phyloP scores from a whole-genome alignment of 805 yeast species.

The Candida railenensis region DNA sequence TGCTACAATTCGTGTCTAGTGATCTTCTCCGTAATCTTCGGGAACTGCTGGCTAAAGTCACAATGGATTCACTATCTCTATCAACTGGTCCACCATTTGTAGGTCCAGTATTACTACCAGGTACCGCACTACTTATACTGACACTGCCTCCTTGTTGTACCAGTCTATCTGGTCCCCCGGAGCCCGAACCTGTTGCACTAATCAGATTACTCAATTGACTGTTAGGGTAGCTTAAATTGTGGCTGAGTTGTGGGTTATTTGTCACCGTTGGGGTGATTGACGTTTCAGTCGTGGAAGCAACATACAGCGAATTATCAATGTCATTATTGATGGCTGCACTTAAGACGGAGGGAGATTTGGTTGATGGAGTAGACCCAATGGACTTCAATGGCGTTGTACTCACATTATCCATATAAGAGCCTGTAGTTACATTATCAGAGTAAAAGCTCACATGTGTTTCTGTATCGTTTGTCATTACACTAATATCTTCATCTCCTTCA shows the following conservation, averaged over 20 bases:
- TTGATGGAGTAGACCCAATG: slow-evolving; percentile 38
- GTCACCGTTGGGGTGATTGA: slow-evolving; percentile 40
- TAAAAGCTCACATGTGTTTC: slow-evolving; percentile 7
- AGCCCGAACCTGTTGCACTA: neutral
- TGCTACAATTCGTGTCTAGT: slow-evolving; percentile 58
- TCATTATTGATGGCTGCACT: slow-evolving; percentile 20
- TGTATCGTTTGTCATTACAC: slow-evolving; percentile 6
- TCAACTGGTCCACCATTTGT: slow-evolving; percentile 17
- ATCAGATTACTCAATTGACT: neutral
- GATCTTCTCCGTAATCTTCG: slow-evolving; percentile 40
- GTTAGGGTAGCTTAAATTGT: slow-evolving; percentile 8
- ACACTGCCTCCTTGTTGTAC: slow-evolving; percentile 5
- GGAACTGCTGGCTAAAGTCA: slow-evolving; percentile 42
- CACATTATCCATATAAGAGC: slow-evolving; percentile 31
- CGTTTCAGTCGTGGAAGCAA: slow-evolving; percentile 51
- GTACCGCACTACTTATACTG: slow-evolving; percentile 13
- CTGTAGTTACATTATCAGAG: slow-evolving; percentile 18
- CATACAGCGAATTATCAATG: slow-evolving; percentile 28
- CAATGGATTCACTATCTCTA: slow-evolving; percentile 42
- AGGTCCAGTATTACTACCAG: neutral
- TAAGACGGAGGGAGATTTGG: slow-evolving; percentile 38
- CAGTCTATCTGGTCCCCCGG: neutral
- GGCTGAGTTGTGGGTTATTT: slow-evolving; percentile 12
- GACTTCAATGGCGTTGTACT: slow-evolving; percentile 52
- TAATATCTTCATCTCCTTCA: slow-evolving; percentile 1